These are phyloP conservation scores for Ogataea thermomethanolica DNA, from an alignment of 805 yeast species.

Conservation along the genomic window DNA sequence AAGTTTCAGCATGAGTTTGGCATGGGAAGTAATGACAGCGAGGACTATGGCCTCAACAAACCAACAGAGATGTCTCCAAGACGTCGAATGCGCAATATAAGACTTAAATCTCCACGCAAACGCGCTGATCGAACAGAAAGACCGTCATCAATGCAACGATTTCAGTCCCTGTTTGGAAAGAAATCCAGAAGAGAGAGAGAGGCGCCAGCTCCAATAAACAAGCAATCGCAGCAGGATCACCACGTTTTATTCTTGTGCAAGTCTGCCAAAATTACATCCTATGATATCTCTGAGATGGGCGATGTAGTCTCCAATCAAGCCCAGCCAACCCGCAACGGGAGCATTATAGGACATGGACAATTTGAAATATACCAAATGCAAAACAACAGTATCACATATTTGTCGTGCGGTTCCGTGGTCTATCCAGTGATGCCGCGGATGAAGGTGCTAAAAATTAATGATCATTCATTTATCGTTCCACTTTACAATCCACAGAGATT, in stretches of 20 bases:
- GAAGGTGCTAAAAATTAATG: slow-evolving; percentile 49
- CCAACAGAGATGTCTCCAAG: not conserved
- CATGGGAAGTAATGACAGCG: not conserved
- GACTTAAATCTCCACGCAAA: slow-evolving; percentile 15
- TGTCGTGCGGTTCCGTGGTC: slow-evolving; percentile 65
- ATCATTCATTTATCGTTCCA: slow-evolving; percentile 54
- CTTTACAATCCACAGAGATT: slow-evolving; percentile 72
- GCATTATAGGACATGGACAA: slow-evolving; percentile 57
- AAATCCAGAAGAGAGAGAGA: slow-evolving; percentile 7
- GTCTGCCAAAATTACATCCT: slow-evolving; percentile 17
- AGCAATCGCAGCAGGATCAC: slow-evolving; percentile 8
- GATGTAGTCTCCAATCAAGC: not conserved
- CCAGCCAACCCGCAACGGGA: slow-evolving; percentile 31
- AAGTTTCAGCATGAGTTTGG: slow-evolving; percentile 19
- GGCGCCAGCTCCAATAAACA: not conserved
- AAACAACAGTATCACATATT: slow-evolving; percentile 49
- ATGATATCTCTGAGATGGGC: slow-evolving; percentile 10
- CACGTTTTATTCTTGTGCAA: slow-evolving; percentile 9
- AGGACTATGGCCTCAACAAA: too few relatives aligned
- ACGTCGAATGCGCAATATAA: slow-evolving; percentile 10
- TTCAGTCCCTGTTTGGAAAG: slow-evolving; percentile 17
- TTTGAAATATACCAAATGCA: slow-evolving; percentile 59
- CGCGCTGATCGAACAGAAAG: slow-evolving; percentile 9
- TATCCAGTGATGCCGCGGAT: slow-evolving; percentile 71
- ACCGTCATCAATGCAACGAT: slow-evolving; percentile 9